phyloP scores from a whole-genome alignment of 805 yeast genomes.

The Cyberlindnera saturnus region DNA sequence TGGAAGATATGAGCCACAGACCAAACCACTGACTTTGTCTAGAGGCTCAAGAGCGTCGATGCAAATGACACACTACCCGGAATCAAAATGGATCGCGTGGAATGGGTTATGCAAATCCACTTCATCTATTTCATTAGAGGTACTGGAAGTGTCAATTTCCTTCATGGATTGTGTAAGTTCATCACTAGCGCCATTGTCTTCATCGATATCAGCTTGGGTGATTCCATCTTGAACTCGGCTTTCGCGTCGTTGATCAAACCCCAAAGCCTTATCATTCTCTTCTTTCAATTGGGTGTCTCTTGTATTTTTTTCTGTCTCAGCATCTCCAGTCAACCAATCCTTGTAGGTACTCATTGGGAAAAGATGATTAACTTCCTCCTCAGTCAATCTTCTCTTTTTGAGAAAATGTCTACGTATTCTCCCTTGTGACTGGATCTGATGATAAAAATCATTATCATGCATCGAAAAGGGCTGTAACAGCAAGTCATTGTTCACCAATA shows the following conservation, averaged over 20 bases:
- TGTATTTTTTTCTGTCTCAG: constrained; percentile 41
- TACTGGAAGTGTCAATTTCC: background rate
- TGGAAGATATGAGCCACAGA: constrained; percentile 85
- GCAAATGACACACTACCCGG: constrained; percentile 77
- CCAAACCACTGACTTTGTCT: constrained; percentile 62
- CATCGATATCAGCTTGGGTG: background rate
- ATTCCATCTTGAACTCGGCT: too few species aligned
- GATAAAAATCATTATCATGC: constrained; percentile 12
- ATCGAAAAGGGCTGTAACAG: constrained; percentile 20
- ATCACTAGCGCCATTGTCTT: background rate
- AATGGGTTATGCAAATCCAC: constrained; percentile 20
- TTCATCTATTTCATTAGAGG: background rate
- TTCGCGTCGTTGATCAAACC: constrained; percentile 2
- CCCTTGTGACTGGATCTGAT: constrained; percentile 12
- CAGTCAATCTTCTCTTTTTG: constrained; percentile 46
- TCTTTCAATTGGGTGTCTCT: constrained; percentile 40
- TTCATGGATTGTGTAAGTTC: background rate
- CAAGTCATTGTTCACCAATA: constrained; percentile 20
- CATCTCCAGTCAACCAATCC: constrained; percentile 59
- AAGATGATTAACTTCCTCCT: constrained; percentile 50
- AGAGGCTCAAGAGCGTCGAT: constrained; percentile 57
- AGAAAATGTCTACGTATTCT: constrained; percentile 37
- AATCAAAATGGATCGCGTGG: constrained; percentile 40
- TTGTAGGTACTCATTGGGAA: constrained; percentile 54
- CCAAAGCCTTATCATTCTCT: constrained; percentile 18